phyloP scores from a whole-genome alignment of 345 rosid species.

The Adansonia digitata region DNA sequence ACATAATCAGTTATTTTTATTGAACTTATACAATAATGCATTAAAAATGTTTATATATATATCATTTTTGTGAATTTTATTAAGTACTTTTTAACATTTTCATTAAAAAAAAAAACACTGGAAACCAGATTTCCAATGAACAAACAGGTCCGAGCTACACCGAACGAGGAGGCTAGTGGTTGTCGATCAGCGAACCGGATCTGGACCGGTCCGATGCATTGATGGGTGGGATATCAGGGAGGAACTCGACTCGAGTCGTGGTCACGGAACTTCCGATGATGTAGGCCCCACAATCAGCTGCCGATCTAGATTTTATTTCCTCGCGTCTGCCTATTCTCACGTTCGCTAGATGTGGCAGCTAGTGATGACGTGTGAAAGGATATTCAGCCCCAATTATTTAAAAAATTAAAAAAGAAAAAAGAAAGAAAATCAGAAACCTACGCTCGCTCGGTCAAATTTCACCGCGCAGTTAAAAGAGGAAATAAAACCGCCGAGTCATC shows the following conservation, averaged over 20 bases:
- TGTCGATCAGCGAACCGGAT: slow-evolving; percentile 33
- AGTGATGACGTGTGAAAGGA: slow-evolving; percentile 46
- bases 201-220: slow-evolving; percentile 33
- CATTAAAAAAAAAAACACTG: too few species aligned
- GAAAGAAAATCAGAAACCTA: background rate
- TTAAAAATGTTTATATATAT: too few species aligned
- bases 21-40: too few species aligned
- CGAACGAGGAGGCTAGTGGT: slow-evolving; percentile 31
- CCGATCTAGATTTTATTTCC: slow-evolving; percentile 54
- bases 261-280: slow-evolving; percentile 82
- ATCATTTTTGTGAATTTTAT: too few species aligned
- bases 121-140: slow-evolving; percentile 23
- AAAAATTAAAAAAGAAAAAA: background rate
- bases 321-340: slow-evolving; percentile 46
- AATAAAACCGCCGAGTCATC: background rate
- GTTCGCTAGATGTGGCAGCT: slow-evolving; percentile 44
- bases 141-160: slow-evolving; percentile 53
- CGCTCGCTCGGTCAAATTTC: slow-evolving; percentile 33
- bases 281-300: slow-evolving; percentile 52
- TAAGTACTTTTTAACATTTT: too few species aligned
- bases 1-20: too few species aligned
- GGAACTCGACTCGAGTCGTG: slow-evolving; percentile 41
- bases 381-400: slow-evolving; percentile 12
- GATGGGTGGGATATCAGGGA: slow-evolving; percentile 8
- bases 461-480: slow-evolving; percentile 28